A percentile compares a stretch with the other conserved stretches of the same genome.
Conservation (phyloP, 208 protist genomes). For the Leishmania turanica region DNA sequence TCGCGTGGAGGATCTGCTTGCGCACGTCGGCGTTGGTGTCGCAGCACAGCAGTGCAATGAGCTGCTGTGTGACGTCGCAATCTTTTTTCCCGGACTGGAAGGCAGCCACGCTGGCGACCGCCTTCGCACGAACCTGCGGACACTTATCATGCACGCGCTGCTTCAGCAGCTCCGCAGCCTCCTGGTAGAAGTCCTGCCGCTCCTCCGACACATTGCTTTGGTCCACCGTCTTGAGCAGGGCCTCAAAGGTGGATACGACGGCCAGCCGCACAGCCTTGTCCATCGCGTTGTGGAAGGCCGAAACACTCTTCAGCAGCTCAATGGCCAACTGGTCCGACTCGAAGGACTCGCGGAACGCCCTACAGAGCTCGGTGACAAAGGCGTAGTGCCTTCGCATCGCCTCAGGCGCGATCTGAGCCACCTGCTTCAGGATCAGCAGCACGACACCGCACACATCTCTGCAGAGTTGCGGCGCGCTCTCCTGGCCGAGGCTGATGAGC, state of each 20-base stretch:
- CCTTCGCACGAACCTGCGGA: constrained; percentile 69
- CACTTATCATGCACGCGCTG: constrained; percentile 78
- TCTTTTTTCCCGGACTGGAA: constrained; percentile 86
- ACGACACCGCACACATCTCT: constrained; percentile 57
- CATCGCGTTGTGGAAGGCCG: constrained; percentile 83
- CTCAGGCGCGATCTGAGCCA: constrained; percentile 64
- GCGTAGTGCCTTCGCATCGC: constrained; percentile 77
- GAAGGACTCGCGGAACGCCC: constrained; percentile 62
- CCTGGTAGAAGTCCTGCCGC: constrained; percentile 87
- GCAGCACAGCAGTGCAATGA: constrained; percentile 80
- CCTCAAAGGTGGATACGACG: constrained; percentile 72
- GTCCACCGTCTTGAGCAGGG: constrained; percentile 79
- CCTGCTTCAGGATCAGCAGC: constrained; percentile 79
- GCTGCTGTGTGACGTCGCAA: constrained; percentile 89
- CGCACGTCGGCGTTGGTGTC: constrained; percentile 85
- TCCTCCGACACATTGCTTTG: constrained; percentile 75
- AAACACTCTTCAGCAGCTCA: constrained; percentile 49
- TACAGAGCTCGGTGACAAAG: constrained; percentile 72
- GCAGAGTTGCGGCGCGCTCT: constrained; percentile 12
- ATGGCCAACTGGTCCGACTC: constrained; percentile 65
- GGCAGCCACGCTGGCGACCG: constrained; percentile 62
- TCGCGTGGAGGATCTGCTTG: constrained; percentile 68
- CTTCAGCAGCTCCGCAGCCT: constrained; percentile 79
- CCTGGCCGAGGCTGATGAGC: constrained; percentile 31
- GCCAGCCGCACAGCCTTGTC: constrained; percentile 83